Conservation (phyloP, 306 rosid genomes). For the Dalbergia cochinchinensis region DNA sequence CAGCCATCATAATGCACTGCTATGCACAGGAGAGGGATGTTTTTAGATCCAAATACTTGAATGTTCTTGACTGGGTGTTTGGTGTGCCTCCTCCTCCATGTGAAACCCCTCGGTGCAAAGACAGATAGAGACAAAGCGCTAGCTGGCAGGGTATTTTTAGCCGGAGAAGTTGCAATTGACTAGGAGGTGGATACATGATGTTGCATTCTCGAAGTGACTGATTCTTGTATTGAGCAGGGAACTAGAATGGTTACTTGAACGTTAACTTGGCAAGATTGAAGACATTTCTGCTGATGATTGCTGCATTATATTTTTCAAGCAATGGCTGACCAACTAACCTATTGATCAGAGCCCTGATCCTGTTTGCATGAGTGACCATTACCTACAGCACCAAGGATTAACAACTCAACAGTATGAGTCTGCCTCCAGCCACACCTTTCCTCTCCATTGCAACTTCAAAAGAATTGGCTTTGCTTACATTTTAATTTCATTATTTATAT, state of each 20-base stretch:
- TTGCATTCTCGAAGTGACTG: slow-evolving; percentile 35
- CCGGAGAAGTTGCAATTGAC: slow-evolving; percentile 15
- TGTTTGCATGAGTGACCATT: not conserved
- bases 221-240: slow-evolving; percentile 19
- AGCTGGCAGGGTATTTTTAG: slow-evolving; percentile 20
- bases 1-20: slow-evolving; percentile 98
- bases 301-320: slow-evolving; percentile 32
- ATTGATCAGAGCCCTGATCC: slow-evolving; percentile 20
- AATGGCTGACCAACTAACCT: not conserved
- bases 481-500: not conserved
- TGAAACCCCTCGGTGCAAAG: slow-evolving; percentile 82
- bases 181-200: slow-evolving; percentile 15
- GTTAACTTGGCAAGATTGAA: slow-evolving; percentile 26
- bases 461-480: not conserved
- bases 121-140: slow-evolving; percentile 20
- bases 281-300: slow-evolving; percentile 19
- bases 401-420: not conserved
- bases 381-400: not conserved
- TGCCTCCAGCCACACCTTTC: not conserved
- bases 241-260: slow-evolving; percentile 17
- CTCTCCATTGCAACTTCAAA: not conserved
- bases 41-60: slow-evolving; percentile 88
- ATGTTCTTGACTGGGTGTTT: slow-evolving; percentile 97
- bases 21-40: slow-evolving; percentile 95
- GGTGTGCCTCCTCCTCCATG: slow-evolving; percentile 90